These are phyloP conservation scores for Neofusicoccum laricinum DNA, from an alignment of 2,329 filamentous ascomycete species.

Conservation along the genomic window DNA sequence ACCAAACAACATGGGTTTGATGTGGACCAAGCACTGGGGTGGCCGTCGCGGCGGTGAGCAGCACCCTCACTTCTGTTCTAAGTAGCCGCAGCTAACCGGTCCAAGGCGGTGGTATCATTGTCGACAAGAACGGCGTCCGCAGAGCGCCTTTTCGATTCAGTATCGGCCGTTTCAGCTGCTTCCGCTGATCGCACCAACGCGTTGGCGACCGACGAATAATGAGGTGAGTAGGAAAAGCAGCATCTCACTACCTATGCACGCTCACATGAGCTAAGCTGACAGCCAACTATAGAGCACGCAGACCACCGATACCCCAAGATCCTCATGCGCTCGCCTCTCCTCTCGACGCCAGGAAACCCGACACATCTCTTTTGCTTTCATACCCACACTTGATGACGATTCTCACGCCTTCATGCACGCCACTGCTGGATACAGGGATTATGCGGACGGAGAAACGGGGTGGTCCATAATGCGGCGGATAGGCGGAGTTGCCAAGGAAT, in stretches of 20 bases:
- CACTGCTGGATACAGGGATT: not conserved
- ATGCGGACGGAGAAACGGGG: not conserved
- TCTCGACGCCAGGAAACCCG: not conserved
- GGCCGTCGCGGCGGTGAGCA: constrained; percentile 42
- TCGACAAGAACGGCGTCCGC: constrained; percentile 51
- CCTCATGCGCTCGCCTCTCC: not conserved
- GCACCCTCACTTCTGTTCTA: constrained; percentile 21
- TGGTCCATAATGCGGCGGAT: not conserved
- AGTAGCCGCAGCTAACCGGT: not conserved
- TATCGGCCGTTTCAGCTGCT: constrained; percentile 52
- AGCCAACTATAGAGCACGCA: not conserved
- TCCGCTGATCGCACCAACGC: constrained; percentile 39
- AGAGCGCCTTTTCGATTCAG: constrained; percentile 52
- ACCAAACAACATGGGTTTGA: constrained; percentile 40
- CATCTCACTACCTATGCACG: not conserved
- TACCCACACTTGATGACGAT: not conserved
- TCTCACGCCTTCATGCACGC: not conserved
- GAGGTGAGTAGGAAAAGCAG: not conserved
- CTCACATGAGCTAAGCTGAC: constrained; percentile 9
- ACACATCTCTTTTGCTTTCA: not conserved
- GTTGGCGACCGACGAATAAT: not conserved
- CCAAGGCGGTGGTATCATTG: constrained; percentile 49
- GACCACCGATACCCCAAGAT: constrained; percentile 1
- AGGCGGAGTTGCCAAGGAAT: not conserved
- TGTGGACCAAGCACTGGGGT: constrained; percentile 48